Evolutionary conservation across 2,329 filamentous ascomycete species (phyloP), one percentile per base, ranked within the genome.

Genomic region (Podosphaera fusca): DNA sequence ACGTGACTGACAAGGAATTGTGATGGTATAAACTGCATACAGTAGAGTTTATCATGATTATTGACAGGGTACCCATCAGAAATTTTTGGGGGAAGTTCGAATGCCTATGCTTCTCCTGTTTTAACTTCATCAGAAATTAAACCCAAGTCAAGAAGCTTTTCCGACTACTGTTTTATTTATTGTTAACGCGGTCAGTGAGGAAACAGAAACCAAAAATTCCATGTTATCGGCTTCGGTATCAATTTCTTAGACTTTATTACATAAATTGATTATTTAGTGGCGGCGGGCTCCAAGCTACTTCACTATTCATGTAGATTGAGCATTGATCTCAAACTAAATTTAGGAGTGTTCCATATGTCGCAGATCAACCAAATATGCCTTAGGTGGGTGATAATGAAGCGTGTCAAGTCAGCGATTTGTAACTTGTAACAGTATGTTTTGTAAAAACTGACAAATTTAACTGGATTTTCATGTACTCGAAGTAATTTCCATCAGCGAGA

Each of bases 21-120:
- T 42, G 10, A 42, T 42, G 4, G 10, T 38, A 10, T 38, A 38
- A 69, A 65, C 58, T 57, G 60, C 61, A 59, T 12, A 60, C 63
- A 21, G 57, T 68, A 57, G 66, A 70, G 46, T 63, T 46, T 45
- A 45, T 45, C 40, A 9, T n/a, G 40, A 45, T 45, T 49, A n/a
- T 49, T 30, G 45, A 49, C 45, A 49, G 14, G n/a, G 5, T 49
- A 38, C 35, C 10, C 1, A 21, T 21, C 21, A 21, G 21, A 1
- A 21, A 21, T 21, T 21, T 21, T 21, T 21, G 21, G 21, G 21
- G 21, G 21, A 21, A 21, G 21, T 21, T 21, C 21, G 21, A 21
- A 21, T 21, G 21, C 21, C 21, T 21, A 21, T 21, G 21, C 21
- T 21, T 21, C 21, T 21, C 21, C 21, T 21, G 21, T 21, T 21